phyloP scores from a whole-genome alignment of 805 yeast species.

The Sporopachydermia lactativora region DNA sequence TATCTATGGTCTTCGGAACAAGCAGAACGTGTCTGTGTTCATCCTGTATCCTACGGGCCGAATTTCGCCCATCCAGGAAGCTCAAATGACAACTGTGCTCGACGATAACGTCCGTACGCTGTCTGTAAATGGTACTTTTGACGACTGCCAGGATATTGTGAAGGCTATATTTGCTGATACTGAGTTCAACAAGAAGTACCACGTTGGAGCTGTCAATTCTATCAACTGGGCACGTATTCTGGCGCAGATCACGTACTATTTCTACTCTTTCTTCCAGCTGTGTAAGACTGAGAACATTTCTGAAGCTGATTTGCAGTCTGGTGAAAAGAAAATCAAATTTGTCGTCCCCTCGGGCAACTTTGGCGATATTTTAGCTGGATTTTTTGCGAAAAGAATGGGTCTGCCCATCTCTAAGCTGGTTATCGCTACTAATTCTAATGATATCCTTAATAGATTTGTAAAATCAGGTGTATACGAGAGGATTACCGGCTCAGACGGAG shows the following conservation, averaged over 20 bases:
- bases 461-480: conserved; percentile 78
- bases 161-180: conserved; percentile 84
- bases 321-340: conserved; percentile 44
- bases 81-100: conserved; percentile 94
- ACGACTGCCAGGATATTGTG: conserved; percentile 95
- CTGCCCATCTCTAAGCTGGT: conserved; percentile 76
- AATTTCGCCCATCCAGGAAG: conserved; percentile 95
- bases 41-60: conserved; percentile 95
- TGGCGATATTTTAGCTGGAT: conserved; percentile 97
- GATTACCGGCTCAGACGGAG: conserved; percentile 27
- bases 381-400: conserved; percentile 90
- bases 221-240: conserved; percentile 98
- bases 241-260: conserved; percentile 96
- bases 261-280: conserved; percentile 77
- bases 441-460: conserved; percentile 86
- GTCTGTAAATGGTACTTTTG: conserved; percentile 92
- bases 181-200: conserved; percentile 79
- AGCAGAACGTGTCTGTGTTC: conserved; percentile 95
- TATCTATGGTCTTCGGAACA: conserved; percentile 92
- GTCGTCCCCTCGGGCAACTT: conserved; percentile 98
- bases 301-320: conserved; percentile 17
- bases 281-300: conserved; percentile 22
- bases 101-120: conserved; percentile 90
- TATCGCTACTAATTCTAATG: conserved; percentile 93
- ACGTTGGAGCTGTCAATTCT: conserved; percentile 95